phyloP scores from a whole-genome alignment of 331 rosid genomes.

The Malus hybrid region DNA sequence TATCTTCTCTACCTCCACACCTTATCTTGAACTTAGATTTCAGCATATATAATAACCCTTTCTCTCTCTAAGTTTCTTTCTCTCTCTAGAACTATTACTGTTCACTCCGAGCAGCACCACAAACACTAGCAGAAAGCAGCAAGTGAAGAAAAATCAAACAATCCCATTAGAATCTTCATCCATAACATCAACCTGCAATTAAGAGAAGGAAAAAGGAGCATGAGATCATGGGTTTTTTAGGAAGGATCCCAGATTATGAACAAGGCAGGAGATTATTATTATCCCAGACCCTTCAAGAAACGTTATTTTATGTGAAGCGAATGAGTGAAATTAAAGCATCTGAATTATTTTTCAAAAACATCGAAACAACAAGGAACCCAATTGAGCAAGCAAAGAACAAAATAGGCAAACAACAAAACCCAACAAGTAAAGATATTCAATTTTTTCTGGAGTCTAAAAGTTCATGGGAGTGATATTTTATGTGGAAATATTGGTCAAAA shows the following conservation, averaged over 20 bases:
- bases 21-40: conserved; percentile 42
- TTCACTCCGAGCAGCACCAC: conserved; percentile 1
- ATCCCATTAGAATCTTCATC: conserved; percentile 30
- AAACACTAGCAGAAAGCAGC: conserved; percentile 9
- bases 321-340: conserved; percentile 15
- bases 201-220: conserved; percentile 10
- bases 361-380: not conserved
- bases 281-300: conserved; percentile 10
- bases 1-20: conserved; percentile 20
- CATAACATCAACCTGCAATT: conserved; percentile 29
- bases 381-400: conserved; percentile 27
- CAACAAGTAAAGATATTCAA: conserved; percentile 14
- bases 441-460: not conserved
- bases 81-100: conserved; percentile 2
- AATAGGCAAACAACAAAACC: not conserved
- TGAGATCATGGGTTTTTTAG: conserved; percentile 9
- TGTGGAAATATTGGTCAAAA: conserved; percentile 23
- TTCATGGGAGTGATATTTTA: conserved; percentile 32
- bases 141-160: conserved; percentile 7
- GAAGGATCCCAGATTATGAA: conserved; percentile 10
- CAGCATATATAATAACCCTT: conserved; percentile 42
- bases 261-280: conserved; percentile 6
- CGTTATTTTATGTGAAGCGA: conserved; percentile 45
- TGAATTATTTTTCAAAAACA: not conserved
- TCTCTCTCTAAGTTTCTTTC: conserved; percentile 2